phyloP scores from a whole-genome alignment of 352 stramenopile species.

The Elongisporangium anandrum region DNA sequence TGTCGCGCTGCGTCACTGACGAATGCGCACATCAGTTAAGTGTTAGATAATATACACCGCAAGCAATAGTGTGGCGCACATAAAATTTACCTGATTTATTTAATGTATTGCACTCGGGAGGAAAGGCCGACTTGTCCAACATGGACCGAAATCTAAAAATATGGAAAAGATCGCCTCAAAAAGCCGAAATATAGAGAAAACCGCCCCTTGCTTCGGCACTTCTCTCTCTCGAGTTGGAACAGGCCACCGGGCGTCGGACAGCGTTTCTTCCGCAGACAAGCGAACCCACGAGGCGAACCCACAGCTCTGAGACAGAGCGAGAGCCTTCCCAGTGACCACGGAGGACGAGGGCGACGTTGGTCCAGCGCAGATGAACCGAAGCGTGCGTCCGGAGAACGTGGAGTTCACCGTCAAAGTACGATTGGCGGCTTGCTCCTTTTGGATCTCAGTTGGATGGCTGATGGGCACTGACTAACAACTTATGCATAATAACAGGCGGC shows the following conservation, averaged over 20 bases:
- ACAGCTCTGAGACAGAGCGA: neutral
- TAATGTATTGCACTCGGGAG: neutral
- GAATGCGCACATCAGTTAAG: slow-evolving; percentile 72
- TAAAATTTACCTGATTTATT: neutral
- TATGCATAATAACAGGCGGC: slow-evolving; percentile 33
- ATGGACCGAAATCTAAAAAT: neutral
- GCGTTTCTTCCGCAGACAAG: neutral
- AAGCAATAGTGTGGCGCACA: neutral
- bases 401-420: slow-evolving; percentile 94
- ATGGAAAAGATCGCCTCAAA: neutral
- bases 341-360: neutral
- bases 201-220: neutral
- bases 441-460: neutral
- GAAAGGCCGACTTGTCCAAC: neutral
- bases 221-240: neutral
- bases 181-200: neutral
- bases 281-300: neutral
- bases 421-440: neutral
- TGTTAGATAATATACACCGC: neutral
- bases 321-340: neutral
- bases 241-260: neutral
- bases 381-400: slow-evolving; percentile 89
- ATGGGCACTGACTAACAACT: neutral
- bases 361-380: slow-evolving; percentile 55
- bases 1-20: slow-evolving; percentile 60